Conservation (phyloP, 768 basidiomycete genomes). For the Hydnomerulius pinastri region DNA sequence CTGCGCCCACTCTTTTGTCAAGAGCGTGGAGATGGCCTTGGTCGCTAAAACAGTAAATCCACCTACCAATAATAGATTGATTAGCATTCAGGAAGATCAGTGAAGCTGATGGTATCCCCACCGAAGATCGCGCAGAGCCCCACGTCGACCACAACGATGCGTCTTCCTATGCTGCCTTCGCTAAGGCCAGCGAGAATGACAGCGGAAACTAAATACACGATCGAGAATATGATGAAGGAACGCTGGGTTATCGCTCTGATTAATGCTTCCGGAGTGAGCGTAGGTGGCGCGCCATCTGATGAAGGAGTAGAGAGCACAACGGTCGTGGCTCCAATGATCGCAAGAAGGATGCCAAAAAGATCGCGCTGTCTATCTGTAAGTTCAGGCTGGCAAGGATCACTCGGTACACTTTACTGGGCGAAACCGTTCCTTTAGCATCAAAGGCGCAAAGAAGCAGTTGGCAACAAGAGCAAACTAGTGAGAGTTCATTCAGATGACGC, state of each 20-base stretch:
- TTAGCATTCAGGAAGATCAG: conserved; percentile 1
- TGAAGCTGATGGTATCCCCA: conserved; percentile 27
- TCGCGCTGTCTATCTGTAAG: conserved; percentile 55
- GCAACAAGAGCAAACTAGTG: conserved; percentile 86
- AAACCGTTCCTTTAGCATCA: conserved; percentile 82
- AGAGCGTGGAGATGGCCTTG: conserved; percentile 85
- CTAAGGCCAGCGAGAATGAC: conserved; percentile 67
- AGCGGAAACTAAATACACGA: conserved; percentile 58
- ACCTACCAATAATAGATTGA: conserved; percentile 43
- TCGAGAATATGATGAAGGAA: conserved; percentile 76
- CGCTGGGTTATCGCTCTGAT: conserved; percentile 67
- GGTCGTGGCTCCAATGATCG: conserved; percentile 86
- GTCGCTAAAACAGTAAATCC: conserved; percentile 94
- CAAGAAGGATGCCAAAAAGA: conserved; percentile 74
- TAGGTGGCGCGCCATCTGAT: conserved; percentile 55
- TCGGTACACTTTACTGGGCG: conserved; percentile 53
- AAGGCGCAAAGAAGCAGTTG: conserved; percentile 91
- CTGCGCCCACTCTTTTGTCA: conserved; percentile 75
- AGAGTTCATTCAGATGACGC: neutral
- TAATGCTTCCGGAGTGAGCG: conserved; percentile 67
- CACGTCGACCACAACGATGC: conserved; percentile 81
- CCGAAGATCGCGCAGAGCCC: conserved; percentile 87
- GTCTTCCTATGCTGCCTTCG: conserved; percentile 58
- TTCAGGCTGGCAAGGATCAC: conserved; percentile 2
- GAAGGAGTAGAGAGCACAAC: conserved; percentile 84